phyloP scores from a whole-genome alignment of 2,329 filamentous ascomycete genomes.

The Xylariales sp. region DNA sequence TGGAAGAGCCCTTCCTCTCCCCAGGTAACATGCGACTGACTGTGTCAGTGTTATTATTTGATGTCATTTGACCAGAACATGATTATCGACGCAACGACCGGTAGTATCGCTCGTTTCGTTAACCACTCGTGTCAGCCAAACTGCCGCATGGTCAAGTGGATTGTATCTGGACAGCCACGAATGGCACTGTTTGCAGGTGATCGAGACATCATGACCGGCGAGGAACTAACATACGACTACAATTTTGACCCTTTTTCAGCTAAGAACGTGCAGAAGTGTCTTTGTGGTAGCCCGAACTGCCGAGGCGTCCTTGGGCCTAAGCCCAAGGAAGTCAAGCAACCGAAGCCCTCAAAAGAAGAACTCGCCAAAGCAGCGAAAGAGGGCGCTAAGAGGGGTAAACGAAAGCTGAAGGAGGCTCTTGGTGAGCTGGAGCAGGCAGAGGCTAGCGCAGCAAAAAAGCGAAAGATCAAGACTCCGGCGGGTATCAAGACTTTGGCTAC shows the following conservation, averaged over 20 bases:
- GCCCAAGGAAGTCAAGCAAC: conserved; percentile 65
- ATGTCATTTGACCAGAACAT: conserved; percentile 99
- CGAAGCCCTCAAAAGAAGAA: conserved; percentile 59
- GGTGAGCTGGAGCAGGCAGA: conserved; percentile 53
- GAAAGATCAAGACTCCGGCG: conserved; percentile 58
- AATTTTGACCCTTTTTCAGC: conserved; percentile 77
- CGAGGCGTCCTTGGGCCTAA: conserved; percentile 73
- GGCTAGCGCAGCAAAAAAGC: conserved; percentile 55
- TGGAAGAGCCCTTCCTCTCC: conserved; percentile 23
- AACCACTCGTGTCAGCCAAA: conserved; percentile 98
- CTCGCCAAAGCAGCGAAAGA: conserved; percentile 50
- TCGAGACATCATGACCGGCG: conserved; percentile 88
- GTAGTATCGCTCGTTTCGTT: conserved; percentile 96
- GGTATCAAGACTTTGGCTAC: conserved; percentile 54
- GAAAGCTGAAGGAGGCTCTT: conserved; percentile 66
- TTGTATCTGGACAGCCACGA: conserved; percentile 89
- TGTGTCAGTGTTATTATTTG: conserved; percentile 86
- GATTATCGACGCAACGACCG: conserved; percentile 96
- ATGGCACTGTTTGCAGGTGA: conserved; percentile 98
- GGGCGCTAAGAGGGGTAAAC: conserved; percentile 62
- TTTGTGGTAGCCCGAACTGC: conserved; percentile 72
- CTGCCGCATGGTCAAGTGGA: conserved; percentile 98
- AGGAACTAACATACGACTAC: conserved; percentile 95
- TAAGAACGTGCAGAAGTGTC: conserved; percentile 75
- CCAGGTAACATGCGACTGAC: conserved; percentile 26